Base-by-base conservation (phyloP, 345 rosid genomes). In the Aquilaria malaccensis region DNA sequence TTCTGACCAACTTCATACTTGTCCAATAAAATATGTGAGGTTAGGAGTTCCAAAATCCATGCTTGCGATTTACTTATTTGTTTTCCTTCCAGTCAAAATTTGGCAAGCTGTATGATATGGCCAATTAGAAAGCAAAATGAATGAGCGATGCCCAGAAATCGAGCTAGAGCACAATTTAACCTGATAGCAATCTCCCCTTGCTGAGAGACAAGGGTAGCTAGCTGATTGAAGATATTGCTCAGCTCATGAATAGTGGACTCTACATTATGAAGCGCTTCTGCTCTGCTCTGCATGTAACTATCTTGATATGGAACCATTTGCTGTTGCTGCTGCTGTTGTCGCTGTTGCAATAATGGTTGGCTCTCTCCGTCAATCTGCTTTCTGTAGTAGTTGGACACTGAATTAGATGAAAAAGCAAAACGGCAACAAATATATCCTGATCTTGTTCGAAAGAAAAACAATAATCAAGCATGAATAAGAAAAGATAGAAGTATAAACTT, bases 161-260 rank as follows among this genome's bases (percentile, higher is more conserved):
- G 5, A 37, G 43, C 43, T 9, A 37, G 22, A 37, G 7, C 43
- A 37, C 22, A 1, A 37, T 37, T 9, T 13, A 68, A 88, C 96
- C 93, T 85, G 77, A 88, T 88, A 56, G 96, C 96, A 66, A 85
- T 82, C 77, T 85, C 90, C 63, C 96, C 96, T 77, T 88, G 96
- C 66, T 88, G 96, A 61, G 96, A 85, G 62, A 88, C 93, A 88
- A 88, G 82, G 49, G 88, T 85, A 56, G 92, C 92, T 41, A 88
- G 79, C 70, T 88, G 96, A 6, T 89, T 83, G 69, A 88, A 88
- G 59, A 88, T 88, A 72, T 41, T 77, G 75, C 90, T 14, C 55
- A 85, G 75, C 70, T 88, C 96, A 52, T 88, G 96, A 75, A 88
- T 85, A 41, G 96, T 88, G 66, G 96, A 85, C 79, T 88, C 93